A percentile compares a stretch with the other conserved stretches of the same genome.
phyloP scores from a whole-genome alignment of 495 filamentous ascomycete genomes.

The Neurospora sp. region DNA sequence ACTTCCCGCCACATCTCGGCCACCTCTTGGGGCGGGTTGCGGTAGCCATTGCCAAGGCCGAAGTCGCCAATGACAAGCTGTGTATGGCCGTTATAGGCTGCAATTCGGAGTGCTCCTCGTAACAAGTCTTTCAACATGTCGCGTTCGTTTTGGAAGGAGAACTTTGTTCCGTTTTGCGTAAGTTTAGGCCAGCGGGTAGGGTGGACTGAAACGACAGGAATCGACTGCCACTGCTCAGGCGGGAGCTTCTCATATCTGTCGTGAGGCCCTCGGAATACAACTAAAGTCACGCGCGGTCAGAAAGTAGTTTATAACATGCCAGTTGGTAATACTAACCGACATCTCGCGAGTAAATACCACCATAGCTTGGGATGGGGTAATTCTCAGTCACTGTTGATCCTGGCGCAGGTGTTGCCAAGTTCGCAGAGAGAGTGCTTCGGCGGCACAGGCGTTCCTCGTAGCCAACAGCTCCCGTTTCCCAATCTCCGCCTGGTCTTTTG shows the following conservation, averaged over 20 bases:
- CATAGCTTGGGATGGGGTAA: conserved; percentile 58
- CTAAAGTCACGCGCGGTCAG: conserved; percentile 7
- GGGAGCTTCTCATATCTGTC: conserved; percentile 36
- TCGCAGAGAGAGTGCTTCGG: conserved; percentile 58
- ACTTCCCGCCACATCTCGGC: conserved; percentile 60
- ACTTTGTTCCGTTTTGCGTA: conserved; percentile 51
- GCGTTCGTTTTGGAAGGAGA: conserved; percentile 57
- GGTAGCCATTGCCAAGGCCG: conserved; percentile 57
- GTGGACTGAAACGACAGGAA: conserved; percentile 63
- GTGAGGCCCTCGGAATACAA: conserved; percentile 39
- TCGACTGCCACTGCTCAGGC: conserved; percentile 33
- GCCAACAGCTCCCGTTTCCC: conserved; percentile 61
- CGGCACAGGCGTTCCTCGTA: conserved; percentile 63
- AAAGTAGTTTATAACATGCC: conserved; percentile 7
- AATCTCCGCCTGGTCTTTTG: conserved; percentile 63
- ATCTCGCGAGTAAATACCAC: conserved; percentile 55
- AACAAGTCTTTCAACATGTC: conserved; percentile 64
- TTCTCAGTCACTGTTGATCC: conserved; percentile 32
- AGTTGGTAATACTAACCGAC: conserved; percentile 42
- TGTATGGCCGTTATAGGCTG: conserved; percentile 45
- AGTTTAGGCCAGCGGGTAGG: conserved; percentile 63
- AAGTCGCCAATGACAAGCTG: conserved; percentile 61
- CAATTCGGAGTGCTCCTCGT: conserved; percentile 57
- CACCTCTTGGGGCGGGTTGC: conserved; percentile 58
- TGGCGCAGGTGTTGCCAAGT: conserved; percentile 45